Evolutionary conservation across 2,329 filamentous ascomycete species (phyloP).

Genomic region (Colletotrichum lindemuthianum): DNA sequence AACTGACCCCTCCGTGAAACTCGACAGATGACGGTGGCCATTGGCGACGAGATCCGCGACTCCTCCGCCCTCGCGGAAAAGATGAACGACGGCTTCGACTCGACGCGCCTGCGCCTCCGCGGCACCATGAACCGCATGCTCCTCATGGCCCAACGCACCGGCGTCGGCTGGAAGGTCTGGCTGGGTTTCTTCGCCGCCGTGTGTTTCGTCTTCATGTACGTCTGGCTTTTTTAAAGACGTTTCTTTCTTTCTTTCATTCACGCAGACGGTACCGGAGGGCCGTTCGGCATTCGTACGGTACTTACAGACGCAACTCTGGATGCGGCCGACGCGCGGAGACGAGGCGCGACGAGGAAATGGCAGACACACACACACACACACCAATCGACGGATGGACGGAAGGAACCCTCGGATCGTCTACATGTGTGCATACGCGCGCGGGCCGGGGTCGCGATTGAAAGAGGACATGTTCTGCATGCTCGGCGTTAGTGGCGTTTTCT

Average conservation of each 20-base stretch:
- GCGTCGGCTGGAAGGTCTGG: constrained; percentile 97
- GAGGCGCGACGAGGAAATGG: too few species aligned
- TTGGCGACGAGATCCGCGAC: constrained; percentile 94
- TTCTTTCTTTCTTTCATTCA: too few species aligned
- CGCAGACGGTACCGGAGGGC: too few species aligned
- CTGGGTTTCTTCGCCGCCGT: constrained; percentile 87
- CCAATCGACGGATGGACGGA: neutral
- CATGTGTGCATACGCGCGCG: neutral
- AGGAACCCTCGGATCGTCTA: neutral
- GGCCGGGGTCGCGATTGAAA: neutral
- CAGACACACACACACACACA: too few species aligned
- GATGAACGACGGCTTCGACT: constrained; percentile 96
- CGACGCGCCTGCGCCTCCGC: constrained; percentile 79
- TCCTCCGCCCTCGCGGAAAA: constrained; percentile 88
- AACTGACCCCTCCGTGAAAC: constrained; percentile 27
- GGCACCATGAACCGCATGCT: constrained; percentile 99
- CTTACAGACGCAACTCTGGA: too few species aligned
- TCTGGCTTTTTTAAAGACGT: constrained; percentile 80
- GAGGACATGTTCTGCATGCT: constrained; percentile 10
- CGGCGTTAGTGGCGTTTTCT: constrained; percentile 19
- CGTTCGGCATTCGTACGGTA: too few species aligned
- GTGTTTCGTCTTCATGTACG: constrained; percentile 85
- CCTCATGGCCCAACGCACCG: constrained; percentile 91
- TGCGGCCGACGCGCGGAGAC: too few species aligned
- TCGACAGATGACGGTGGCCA: constrained; percentile 83